Percentiles rank a stretch among this genome's conserved stretches.
Conservation (phyloP, 129 eudicot genomes). For the Tagetes patula region DNA sequence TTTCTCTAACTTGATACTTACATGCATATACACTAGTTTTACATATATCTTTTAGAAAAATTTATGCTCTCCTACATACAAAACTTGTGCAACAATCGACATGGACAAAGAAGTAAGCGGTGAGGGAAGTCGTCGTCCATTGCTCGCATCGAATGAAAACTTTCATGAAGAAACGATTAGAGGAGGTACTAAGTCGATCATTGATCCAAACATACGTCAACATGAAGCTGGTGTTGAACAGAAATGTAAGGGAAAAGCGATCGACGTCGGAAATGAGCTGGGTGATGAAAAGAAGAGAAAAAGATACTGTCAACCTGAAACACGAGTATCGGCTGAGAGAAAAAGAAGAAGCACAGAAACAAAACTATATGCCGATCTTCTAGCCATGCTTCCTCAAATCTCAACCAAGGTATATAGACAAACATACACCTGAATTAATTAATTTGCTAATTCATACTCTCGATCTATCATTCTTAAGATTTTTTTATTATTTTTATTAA, state of each 20-base stretch:
- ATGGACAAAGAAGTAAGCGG: neutral
- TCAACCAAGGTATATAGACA: slow-evolving; percentile 46
- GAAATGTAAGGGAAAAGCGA: neutral
- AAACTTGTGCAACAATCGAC: no score
- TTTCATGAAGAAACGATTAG: neutral
- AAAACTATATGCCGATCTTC: slow-evolving; percentile 55
- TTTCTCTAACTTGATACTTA: no score
- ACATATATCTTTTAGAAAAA: no score
- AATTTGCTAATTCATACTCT: no score
- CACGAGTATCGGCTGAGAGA: slow-evolving; percentile 63
- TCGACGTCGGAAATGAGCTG: neutral
- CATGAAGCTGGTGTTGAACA: neutral
- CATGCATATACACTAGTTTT: no score
- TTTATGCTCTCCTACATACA: no score
- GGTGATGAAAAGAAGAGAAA: neutral
- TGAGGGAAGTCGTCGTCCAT: neutral
- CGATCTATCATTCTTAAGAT: no score
- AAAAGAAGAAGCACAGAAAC: slow-evolving; percentile 72
- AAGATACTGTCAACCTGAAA: slow-evolving; percentile 18
- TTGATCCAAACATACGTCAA: neutral
- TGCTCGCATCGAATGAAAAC: neutral
- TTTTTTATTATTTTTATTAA: neutral
- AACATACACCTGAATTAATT: no score
- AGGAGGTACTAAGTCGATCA: neutral
- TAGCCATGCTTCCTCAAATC: slow-evolving; percentile 62